Evolutionary conservation across 2,329 filamentous ascomycete species (phyloP), one percentile per base, ranked within the genome.

Genomic region (Macrophomina tecta): DNA sequence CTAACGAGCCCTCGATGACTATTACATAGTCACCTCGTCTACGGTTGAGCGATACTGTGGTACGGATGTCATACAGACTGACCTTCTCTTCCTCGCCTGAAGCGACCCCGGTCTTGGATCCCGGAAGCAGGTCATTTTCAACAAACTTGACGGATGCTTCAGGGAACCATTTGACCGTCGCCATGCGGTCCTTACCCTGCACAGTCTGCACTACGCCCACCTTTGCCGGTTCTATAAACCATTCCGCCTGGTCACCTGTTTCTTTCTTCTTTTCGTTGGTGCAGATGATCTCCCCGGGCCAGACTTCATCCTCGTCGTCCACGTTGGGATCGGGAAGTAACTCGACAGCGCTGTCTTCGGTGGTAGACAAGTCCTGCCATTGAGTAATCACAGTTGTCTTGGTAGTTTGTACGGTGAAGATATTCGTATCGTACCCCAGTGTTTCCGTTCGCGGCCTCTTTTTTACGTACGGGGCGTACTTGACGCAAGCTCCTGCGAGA

Each of bases 201-300:
- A 88, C 86, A 5, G 77, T 76, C 69, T 89, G 86, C 1, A 89
- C 82, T 1, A 89, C 79, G 30, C 87, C 87, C 2, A 88, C 81
- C 69, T 81, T 84, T 30, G 77, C 73, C 3, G 84, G 83, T 53
- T 79, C 75, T 56, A 78, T 75, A 5, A 79, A 77, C 68, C 76
- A 78, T 28, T 68, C 65, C 2, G 68, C 69, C 3, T 71, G 68
- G 4, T 71, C 66, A n/a, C 70, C 62, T 0, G 63, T 9, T 28
- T 51, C 28, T 28, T 46, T 28, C 5, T 32, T 70, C 9, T 49
- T 70, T 63, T 85, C 82, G 65, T 82, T 82, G 18, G 82, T 80
- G 67, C 80, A 79, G 14, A 86, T 80, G 38, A 88, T 78, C 69
- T 88, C 84, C 8, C 86, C 85, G 4, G 86, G 86, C 81, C 84